phyloP scores from a whole-genome alignment of 2,329 filamentous ascomycete genomes.

The Penicillium sp. region DNA sequence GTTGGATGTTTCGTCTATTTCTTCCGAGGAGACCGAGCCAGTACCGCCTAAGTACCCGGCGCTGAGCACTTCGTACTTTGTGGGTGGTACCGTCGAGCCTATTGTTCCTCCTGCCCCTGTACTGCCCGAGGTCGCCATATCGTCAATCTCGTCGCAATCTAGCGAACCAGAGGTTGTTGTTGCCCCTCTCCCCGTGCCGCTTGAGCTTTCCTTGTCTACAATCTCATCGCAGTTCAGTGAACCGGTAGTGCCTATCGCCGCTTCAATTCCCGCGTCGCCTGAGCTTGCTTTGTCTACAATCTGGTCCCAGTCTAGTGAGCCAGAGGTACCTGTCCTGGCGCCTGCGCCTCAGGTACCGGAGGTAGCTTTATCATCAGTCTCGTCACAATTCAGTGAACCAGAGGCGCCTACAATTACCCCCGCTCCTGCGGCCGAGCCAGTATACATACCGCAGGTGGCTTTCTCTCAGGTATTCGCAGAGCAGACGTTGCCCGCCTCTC shows the following conservation, averaged over 20 bases:
- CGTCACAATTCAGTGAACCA: conserved; percentile 32
- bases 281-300: conserved; percentile 38
- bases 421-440: background rate
- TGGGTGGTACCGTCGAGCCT: conserved; percentile 37
- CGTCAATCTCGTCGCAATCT: conserved; percentile 39
- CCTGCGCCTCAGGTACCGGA: conserved; percentile 27
- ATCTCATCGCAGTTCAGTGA: conserved; percentile 3
- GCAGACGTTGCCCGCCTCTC: conserved; percentile 29
- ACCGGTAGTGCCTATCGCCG: background rate
- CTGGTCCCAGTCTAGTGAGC: conserved; percentile 32
- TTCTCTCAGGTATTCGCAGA: conserved; percentile 26
- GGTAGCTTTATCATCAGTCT: conserved; percentile 41
- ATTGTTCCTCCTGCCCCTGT: conserved; percentile 25
- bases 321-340: conserved; percentile 25
- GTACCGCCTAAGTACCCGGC: conserved; percentile 48
- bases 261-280: conserved; percentile 18
- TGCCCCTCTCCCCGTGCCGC: background rate
- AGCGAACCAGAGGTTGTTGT: conserved; percentile 22
- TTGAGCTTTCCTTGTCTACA: conserved; percentile 23
- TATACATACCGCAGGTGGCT: background rate
- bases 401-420: conserved; percentile 21
- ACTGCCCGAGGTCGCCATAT: conserved; percentile 35
- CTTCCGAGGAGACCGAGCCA: conserved; percentile 42
- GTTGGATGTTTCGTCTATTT: conserved; percentile 39
- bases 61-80: conserved; percentile 38